These are phyloP conservation scores for Claviceps sp. DNA, from an alignment of 2,329 filamentous ascomycete species.

Conservation along the genomic window DNA sequence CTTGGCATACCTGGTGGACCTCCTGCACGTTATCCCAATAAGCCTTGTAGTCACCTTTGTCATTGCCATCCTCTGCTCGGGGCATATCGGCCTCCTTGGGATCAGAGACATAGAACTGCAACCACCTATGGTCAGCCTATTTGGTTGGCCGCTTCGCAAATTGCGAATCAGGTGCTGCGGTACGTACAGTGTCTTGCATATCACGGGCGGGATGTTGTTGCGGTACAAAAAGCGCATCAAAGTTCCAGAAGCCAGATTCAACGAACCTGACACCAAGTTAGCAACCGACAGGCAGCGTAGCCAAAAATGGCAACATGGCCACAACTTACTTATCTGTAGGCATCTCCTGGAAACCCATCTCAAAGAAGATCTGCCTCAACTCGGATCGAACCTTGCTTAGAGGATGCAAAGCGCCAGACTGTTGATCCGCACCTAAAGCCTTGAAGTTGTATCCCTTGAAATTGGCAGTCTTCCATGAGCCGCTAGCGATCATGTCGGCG, in stretches of 20 bases:
- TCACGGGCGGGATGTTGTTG: constrained; percentile 94
- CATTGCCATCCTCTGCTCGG: constrained; percentile 28
- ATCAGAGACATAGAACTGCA: constrained; percentile 80
- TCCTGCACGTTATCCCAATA: constrained; percentile 82
- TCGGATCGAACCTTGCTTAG: constrained; percentile 92
- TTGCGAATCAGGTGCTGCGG: not conserved
- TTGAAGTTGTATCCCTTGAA: constrained; percentile 83
- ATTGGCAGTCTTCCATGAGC: constrained; percentile 80
- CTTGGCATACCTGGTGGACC: constrained; percentile 51
- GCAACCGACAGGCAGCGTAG: not conserved
- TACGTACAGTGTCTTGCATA: constrained; percentile 64
- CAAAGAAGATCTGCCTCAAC: constrained; percentile 97
- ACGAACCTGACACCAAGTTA: constrained; percentile 41
- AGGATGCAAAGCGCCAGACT: constrained; percentile 49
- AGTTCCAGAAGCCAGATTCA: constrained; percentile 97
- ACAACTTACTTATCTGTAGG: constrained; percentile 54
- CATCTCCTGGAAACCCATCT: constrained; percentile 99
- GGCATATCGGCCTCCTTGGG: constrained; percentile 63
- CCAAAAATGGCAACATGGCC: too few species aligned
- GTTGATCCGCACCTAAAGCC: constrained; percentile 46
- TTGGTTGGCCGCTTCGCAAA: not conserved
- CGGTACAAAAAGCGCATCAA: constrained; percentile 90
- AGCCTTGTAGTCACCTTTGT: constrained; percentile 55
- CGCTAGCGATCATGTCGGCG: constrained; percentile 76
- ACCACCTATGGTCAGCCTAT: not conserved